Percentiles rank a stretch among this genome's conserved stretches.
Evolutionary conservation across 768 basidiomycete genomes (phyloP).

Genomic region (Leccinum longicurvipes): DNA sequence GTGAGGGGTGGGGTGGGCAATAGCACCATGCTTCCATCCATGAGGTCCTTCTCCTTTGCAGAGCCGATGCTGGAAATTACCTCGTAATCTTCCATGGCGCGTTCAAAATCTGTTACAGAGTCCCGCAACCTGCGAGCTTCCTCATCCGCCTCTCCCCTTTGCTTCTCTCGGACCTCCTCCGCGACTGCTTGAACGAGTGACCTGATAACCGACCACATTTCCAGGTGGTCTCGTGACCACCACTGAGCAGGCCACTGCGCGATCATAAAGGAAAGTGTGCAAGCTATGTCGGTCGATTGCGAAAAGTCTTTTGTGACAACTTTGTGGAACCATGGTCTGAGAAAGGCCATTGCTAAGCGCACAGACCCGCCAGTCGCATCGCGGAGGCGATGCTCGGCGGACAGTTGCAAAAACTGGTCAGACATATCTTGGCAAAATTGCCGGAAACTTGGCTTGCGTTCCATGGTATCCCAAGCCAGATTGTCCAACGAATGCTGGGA

Average conservation of each 20-base stretch:
- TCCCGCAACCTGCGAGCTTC: slow-evolving; percentile 49
- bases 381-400: slow-evolving; percentile 53
- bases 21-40: slow-evolving; percentile 10
- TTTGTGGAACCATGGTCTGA: slow-evolving; percentile 67
- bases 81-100: slow-evolving; percentile 40
- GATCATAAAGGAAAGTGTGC: slow-evolving; percentile 46
- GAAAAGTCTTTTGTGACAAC: slow-evolving; percentile 40
- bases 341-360: slow-evolving; percentile 61
- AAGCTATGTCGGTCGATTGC: slow-evolving; percentile 36
- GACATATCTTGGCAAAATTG: slow-evolving; percentile 72
- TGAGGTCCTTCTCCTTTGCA: slow-evolving; percentile 13
- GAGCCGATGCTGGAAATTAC: slow-evolving; percentile 23
- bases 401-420: slow-evolving; percentile 53
- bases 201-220: slow-evolving; percentile 57
- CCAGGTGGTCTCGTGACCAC: slow-evolving; percentile 64
- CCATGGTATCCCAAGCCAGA: slow-evolving; percentile 54
- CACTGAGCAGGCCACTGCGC: slow-evolving; percentile 66
- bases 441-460: slow-evolving; percentile 59
- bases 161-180: slow-evolving; percentile 60
- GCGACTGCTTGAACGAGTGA: slow-evolving; percentile 58
- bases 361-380: slow-evolving; percentile 69
- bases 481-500: slow-evolving; percentile 32
- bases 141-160: slow-evolving; percentile 37
- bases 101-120: slow-evolving; percentile 50
- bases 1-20: slow-evolving; percentile 20